phyloP scores from a whole-genome alignment of 257 asterid genomes.

The Voacanga thouarsii region DNA sequence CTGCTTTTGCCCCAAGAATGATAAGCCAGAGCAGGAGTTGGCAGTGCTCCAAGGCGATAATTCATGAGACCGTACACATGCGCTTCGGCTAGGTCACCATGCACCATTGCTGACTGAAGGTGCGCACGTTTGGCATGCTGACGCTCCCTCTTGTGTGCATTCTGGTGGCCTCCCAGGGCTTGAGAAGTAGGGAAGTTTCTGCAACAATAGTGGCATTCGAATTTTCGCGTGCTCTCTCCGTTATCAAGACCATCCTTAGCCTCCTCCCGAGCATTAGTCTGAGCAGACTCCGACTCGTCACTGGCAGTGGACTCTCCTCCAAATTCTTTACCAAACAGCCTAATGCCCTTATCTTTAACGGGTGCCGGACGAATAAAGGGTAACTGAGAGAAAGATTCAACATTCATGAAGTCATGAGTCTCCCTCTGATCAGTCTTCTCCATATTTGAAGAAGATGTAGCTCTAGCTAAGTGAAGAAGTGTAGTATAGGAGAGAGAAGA shows the following conservation, averaged over 20 bases:
- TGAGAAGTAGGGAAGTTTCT: slow-evolving; percentile 91
- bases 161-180: slow-evolving; percentile 95
- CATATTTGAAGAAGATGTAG: slow-evolving; percentile 26
- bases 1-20: slow-evolving; percentile 34
- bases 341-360: slow-evolving; percentile 43
- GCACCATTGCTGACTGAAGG: slow-evolving; percentile 63
- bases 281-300: slow-evolving; percentile 16
- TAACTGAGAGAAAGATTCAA: slow-evolving; percentile 83
- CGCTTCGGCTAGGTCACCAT: slow-evolving; percentile 36
- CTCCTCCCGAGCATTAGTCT: slow-evolving; percentile 1
- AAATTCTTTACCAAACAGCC: slow-evolving; percentile 88
- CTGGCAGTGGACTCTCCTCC: slow-evolving; percentile 19
- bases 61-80: slow-evolving; percentile 58
- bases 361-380: slow-evolving; percentile 79
- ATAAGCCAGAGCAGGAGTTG: slow-evolving; percentile 19
- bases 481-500: neutral
- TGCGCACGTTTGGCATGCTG: slow-evolving; percentile 82
- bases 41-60: slow-evolving; percentile 35
- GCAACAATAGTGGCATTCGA: slow-evolving; percentile 88
- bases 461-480: neutral
- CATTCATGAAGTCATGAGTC: slow-evolving; percentile 81
- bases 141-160: slow-evolving; percentile 88
- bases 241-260: neutral
- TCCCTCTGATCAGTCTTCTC: slow-evolving; percentile 55
- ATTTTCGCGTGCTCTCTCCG: slow-evolving; percentile 41